Base-by-base conservation (phyloP, 2,329 filamentous ascomycete species). In the Allantophomopsis lycopodina region DNA sequence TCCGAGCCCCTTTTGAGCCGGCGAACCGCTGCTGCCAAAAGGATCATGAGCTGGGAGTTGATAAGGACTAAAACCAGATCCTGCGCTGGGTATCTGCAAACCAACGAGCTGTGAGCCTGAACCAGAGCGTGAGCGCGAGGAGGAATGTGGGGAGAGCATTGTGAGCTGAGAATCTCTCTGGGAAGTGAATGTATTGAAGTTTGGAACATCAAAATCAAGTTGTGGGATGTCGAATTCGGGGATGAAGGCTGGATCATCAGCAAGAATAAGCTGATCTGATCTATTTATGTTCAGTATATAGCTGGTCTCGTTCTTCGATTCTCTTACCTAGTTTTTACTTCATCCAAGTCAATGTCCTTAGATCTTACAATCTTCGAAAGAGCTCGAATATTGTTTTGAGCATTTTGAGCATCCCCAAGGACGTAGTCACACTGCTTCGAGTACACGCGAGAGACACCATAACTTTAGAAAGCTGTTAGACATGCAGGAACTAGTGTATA, bases 401-500 rank as follows among this genome's bases (percentile, higher is more conserved):
- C 77, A 48, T 73, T 77, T 57, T 88, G 79, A 2, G 79, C 78
- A 53, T 96, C 91, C 3, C 73, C 69, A 36, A 95, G 75, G 17
- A 94, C 76, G 56, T 94, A 98, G 31, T 71, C 70, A 51, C 83
- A 94, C 60, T 98, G 88, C 55, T 94, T 83, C 18, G 75, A 69
- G 57, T 86, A 94, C 14, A 96, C 87, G 37, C 83, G 75, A 3
- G 86, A 82, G 13, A 94, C 75, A 5, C 88, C 88, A 55, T 82
- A 88, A 20, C 71, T 76, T 44, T 18, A 34, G 16, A 35, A n/a
- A 12, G 32, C n/a, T n/a, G 21, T 32, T 38, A 28, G 23, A 28
- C 5, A 10, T 28, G 8, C 3, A 12, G 7, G 3, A 6, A 28
- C 12, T 33, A 41, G 37, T 14, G 11, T 7, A 6, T 30, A 16